Evolutionary conservation across 2,329 filamentous ascomycete species (phyloP).

Genomic region (Talaromyces verruculosus): DNA sequence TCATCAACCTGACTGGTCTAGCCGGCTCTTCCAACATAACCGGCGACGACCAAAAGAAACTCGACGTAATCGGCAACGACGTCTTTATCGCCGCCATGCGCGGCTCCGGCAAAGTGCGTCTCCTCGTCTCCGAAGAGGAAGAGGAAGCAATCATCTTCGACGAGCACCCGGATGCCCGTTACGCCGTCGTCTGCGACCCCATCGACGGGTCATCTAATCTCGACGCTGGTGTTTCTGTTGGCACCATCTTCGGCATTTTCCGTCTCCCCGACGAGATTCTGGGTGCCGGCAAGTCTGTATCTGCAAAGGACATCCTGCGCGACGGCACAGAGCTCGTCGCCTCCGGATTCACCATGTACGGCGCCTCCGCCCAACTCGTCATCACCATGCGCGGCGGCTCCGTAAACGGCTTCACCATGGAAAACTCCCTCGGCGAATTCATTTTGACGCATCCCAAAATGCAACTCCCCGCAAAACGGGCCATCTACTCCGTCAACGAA

Average conservation of each 20-base stretch:
- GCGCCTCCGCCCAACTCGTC: constrained; percentile 91
- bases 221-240: constrained; percentile 95
- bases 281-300: constrained; percentile 57
- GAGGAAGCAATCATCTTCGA: constrained; percentile 87
- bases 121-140: constrained; percentile 97
- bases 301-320: constrained; percentile 72
- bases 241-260: constrained; percentile 95
- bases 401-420: constrained; percentile 97
- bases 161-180: constrained; percentile 71
- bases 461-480: constrained; percentile 73
- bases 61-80: constrained; percentile 98
- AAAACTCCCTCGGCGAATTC: constrained; percentile 96
- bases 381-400: constrained; percentile 91
- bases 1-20: constrained; percentile 93
- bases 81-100: constrained; percentile 95
- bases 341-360: constrained; percentile 99
- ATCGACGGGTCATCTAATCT: constrained; percentile 98
- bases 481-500: constrained; percentile 98
- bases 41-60: constrained; percentile 98
- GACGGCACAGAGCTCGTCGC: constrained; percentile 90
- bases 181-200: constrained; percentile 94
- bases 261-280: constrained; percentile 70
- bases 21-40: constrained; percentile 93
- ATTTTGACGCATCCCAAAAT: constrained; percentile 97
- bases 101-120: constrained; percentile 82